Percentiles rank a stretch among this genome's conserved stretches.
Conservation (phyloP, 805 yeast genomes). For the Candida sakaeoensis region DNA sequence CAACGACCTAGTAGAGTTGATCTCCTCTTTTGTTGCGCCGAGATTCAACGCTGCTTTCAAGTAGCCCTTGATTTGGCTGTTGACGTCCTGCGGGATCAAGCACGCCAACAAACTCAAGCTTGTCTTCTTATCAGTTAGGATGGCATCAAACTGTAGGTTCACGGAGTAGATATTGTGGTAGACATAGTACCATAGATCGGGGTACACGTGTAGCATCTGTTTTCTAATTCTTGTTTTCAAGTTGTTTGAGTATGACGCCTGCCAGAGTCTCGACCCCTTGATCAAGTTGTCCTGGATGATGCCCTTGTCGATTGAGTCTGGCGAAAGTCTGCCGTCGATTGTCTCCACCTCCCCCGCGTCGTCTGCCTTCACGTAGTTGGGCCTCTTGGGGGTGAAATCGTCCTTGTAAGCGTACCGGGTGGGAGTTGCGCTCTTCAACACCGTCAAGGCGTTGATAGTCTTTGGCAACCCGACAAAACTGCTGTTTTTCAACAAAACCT, state of each 20-base stretch:
- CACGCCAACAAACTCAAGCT: constrained; percentile 76
- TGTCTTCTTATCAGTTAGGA: constrained; percentile 65
- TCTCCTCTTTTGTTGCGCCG: constrained; percentile 65
- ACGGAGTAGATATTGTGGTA: constrained; percentile 75
- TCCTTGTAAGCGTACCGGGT: constrained; percentile 21
- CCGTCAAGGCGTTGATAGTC: constrained; percentile 73
- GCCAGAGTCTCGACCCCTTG: constrained; percentile 69
- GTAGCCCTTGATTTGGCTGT: constrained; percentile 90
- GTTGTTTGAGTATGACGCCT: constrained; percentile 64
- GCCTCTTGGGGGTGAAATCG: constrained; percentile 23
- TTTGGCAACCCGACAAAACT: constrained; percentile 84
- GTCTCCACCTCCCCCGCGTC: constrained; percentile 20
- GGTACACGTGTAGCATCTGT: constrained; percentile 73
- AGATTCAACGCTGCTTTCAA: constrained; percentile 78
- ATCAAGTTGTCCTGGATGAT: constrained; percentile 24
- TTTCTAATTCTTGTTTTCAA: constrained; percentile 64
- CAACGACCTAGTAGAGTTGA: constrained; percentile 56
- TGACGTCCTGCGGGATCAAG: constrained; percentile 88
- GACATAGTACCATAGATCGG: constrained; percentile 77
- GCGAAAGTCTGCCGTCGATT: constrained; percentile 39
- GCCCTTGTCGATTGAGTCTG: constrained; percentile 25
- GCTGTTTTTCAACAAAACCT: constrained; percentile 70
- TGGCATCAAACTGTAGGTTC: constrained; percentile 61
- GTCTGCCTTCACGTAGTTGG: constrained; percentile 24
- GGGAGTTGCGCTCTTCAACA: constrained; percentile 68